Evolutionary conservation across 2,329 filamentous ascomycete genomes (phyloP).

Genomic region (Scolecobasidium constrictum): DNA sequence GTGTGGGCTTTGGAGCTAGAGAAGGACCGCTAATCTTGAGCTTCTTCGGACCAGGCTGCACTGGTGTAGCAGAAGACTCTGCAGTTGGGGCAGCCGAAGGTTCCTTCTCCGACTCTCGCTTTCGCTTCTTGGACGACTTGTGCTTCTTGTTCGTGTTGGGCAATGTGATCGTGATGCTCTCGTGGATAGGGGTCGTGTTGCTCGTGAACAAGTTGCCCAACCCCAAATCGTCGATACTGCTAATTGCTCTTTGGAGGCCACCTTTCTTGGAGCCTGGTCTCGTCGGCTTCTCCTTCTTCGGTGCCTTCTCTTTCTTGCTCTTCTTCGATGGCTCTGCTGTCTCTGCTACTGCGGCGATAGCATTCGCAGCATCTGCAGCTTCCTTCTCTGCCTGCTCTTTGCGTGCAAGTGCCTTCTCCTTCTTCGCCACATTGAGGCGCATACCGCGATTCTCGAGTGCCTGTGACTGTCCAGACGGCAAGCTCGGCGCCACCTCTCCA

Average conservation of each 20-base stretch:
- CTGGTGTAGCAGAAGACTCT: constrained; percentile 13
- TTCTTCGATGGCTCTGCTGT: constrained; percentile 28
- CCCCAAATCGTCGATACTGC: constrained; percentile 16
- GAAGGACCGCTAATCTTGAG: constrained; percentile 8
- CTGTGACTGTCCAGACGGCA: constrained; percentile 28
- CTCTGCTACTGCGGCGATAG: constrained; percentile 24
- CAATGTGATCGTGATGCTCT: constrained; percentile 14
- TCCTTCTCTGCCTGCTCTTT: constrained; percentile 37
- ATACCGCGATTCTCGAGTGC: constrained; percentile 55
- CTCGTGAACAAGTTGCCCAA: constrained; percentile 23
- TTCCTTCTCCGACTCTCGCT: constrained; percentile 38
- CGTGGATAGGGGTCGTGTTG: constrained; percentile 9
- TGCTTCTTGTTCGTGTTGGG: constrained; percentile 17
- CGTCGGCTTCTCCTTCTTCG: constrained; percentile 14
- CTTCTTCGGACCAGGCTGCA: constrained; percentile 7
- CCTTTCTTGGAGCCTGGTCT: constrained; percentile 15
- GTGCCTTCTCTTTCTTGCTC: background rate
- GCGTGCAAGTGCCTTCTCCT: constrained; percentile 52
- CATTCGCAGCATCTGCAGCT: constrained; percentile 3
- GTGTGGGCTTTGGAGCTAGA: constrained; percentile 14
- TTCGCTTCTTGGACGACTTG: constrained; percentile 36
- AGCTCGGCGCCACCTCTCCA: constrained; percentile 51
- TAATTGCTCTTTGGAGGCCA: constrained; percentile 22
- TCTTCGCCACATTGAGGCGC: constrained; percentile 70
- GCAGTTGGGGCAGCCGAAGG: constrained; percentile 11